Evolutionary conservation across 2,329 filamentous ascomycete species (phyloP).

Genomic region (Pseudopithomyces maydicus): DNA sequence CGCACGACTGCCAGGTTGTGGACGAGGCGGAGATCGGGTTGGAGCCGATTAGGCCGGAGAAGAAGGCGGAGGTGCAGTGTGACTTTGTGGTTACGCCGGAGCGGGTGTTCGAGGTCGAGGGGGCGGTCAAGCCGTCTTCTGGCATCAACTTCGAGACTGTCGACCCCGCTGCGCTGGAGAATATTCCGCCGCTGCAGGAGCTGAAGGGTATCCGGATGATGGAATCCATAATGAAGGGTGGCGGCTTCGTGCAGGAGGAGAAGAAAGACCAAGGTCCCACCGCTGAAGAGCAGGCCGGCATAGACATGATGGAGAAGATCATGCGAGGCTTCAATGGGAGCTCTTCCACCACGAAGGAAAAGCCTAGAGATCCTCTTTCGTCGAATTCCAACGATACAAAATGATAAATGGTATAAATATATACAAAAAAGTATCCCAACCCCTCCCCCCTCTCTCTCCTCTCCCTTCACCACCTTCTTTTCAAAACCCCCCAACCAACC

Average conservation of each 20-base stretch:
- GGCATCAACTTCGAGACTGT: constrained; percentile 48
- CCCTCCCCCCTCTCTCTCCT: background rate
- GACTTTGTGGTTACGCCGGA: constrained; percentile 49
- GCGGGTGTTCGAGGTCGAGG: constrained; percentile 30
- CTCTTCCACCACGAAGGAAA: constrained; percentile 2
- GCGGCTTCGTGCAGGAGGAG: constrained; percentile 16
- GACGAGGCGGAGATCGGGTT: constrained; percentile 29
- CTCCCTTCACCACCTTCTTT: background rate
- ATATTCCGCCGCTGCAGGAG: constrained; percentile 45
- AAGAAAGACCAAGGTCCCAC: constrained; percentile 11
- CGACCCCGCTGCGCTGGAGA: constrained; percentile 42
- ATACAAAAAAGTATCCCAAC: no score
- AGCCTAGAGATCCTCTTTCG: background rate
- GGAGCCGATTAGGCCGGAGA: constrained; percentile 28
- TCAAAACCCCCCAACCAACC: background rate
- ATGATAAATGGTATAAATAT: background rate
- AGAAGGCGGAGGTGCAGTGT: constrained; percentile 49
- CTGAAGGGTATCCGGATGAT: constrained; percentile 44
- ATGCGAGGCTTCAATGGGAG: constrained; percentile 32
- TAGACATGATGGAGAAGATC: constrained; percentile 38
- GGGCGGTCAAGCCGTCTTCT: constrained; percentile 38
- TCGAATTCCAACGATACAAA: background rate
- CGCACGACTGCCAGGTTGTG: constrained; percentile 51
- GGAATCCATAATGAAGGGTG: constrained; percentile 37
- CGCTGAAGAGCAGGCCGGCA: constrained; percentile 39